Conservation (phyloP, 2,329 filamentous ascomycete species). For the Leptographium flavum region DNA sequence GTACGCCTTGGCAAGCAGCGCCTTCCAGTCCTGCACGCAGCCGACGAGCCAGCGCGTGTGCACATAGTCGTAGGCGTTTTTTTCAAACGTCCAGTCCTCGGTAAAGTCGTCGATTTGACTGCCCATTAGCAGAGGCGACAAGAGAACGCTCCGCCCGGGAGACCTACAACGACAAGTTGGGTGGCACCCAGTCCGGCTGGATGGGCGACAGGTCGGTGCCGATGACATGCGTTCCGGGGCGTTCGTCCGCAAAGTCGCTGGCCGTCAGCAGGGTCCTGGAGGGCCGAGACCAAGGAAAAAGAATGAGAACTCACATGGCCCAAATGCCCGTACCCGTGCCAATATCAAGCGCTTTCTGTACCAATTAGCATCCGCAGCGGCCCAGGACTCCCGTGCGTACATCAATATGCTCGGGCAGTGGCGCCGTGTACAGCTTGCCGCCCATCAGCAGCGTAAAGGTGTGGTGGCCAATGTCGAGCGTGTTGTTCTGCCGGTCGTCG, state of each 20-base stretch:
- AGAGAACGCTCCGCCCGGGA: too few relatives aligned
- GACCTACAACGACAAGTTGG: constrained; percentile 6
- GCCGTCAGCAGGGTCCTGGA: neutral
- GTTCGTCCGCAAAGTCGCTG: constrained; percentile 24
- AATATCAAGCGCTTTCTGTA: constrained; percentile 4
- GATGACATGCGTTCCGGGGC: constrained; percentile 26
- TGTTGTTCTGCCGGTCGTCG: constrained; percentile 17
- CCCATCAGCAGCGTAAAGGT: constrained; percentile 12
- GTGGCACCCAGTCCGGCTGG: constrained; percentile 8
- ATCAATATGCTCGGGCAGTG: constrained; percentile 10
- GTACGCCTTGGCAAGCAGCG: constrained; percentile 11
- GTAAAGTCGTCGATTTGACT: constrained; percentile 16
- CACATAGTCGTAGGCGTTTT: constrained; percentile 14
- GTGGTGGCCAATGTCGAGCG: constrained; percentile 19
- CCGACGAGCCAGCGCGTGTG: constrained; percentile 15
- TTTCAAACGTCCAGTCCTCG: constrained; percentile 13
- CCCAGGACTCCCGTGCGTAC: neutral
- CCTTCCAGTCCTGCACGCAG: constrained; percentile 13
- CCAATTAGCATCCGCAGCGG: constrained; percentile 1
- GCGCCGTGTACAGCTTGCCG: constrained; percentile 14
- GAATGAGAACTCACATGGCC: constrained; percentile 19
- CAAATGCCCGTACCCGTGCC: constrained; percentile 20
- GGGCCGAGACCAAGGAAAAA: neutral
- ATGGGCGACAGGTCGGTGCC: constrained; percentile 30
- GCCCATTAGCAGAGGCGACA: neutral